These are phyloP conservation scores for Vaucheria bursata DNA, from an alignment of 352 stramenopile species.

Conservation along the genomic window DNA sequence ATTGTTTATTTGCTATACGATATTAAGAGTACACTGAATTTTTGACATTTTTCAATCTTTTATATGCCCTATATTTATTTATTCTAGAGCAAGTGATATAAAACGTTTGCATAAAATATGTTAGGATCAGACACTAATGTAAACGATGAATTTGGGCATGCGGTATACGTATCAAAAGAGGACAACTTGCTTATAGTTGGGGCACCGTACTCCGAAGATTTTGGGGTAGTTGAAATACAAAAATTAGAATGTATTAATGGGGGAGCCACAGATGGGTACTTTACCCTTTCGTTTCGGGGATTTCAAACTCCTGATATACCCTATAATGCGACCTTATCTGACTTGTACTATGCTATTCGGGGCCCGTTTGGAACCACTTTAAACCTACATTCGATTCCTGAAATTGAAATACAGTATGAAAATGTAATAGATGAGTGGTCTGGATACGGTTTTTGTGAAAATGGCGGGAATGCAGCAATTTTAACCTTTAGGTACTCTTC, in stretches of 20 bases:
- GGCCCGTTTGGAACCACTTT: constrained; percentile 27
- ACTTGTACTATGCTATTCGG: constrained; percentile 20
- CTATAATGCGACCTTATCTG: constrained; percentile 19
- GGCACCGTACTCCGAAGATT: constrained; percentile 39
- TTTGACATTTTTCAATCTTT: too few relatives aligned
- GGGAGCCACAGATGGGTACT: constrained; percentile 9
- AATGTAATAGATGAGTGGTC: constrained; percentile 11
- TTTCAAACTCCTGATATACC: constrained; percentile 26
- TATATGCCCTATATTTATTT: too few relatives aligned
- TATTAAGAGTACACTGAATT: too few relatives aligned
- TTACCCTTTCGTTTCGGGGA: constrained; percentile 34
- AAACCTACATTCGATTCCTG: constrained; percentile 29
- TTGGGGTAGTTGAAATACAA: constrained; percentile 25
- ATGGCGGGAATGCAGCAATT: constrained; percentile 16
- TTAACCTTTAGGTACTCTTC: too few relatives aligned
- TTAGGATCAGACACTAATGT: constrained; percentile 36
- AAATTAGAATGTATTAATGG: background rate
- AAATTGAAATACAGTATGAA: constrained; percentile 25
- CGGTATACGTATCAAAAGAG: constrained; percentile 13
- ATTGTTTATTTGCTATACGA: too few relatives aligned
- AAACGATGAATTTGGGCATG: constrained; percentile 30
- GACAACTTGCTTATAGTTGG: constrained; percentile 30
- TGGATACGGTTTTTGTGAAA: constrained; percentile 19
- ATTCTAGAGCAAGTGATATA: too few relatives aligned
- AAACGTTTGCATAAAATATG: too few relatives aligned